Evolutionary conservation across 257 asterid species (phyloP).

Genomic region (Solanum etuberosum): DNA sequence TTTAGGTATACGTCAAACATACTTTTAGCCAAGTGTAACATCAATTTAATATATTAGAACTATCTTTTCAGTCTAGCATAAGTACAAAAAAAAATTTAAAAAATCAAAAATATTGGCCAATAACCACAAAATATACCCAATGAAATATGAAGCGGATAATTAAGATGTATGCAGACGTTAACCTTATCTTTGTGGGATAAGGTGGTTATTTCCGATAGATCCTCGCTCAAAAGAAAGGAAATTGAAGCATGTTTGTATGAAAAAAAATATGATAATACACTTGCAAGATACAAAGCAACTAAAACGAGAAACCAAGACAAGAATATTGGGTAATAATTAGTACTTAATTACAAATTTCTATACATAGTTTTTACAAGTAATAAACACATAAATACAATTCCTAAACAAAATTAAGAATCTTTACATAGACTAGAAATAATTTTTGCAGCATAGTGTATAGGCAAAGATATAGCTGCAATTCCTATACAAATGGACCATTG

Average conservation of each 20-base stretch:
- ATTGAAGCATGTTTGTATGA: background rate
- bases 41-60: background rate
- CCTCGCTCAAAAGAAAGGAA: background rate
- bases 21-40: background rate
- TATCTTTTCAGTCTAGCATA: background rate
- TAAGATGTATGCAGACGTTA: background rate
- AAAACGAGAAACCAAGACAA: background rate
- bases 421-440: background rate
- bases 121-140: background rate
- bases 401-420: background rate
- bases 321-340: background rate
- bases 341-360: background rate
- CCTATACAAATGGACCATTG: slow-evolving; percentile 24
- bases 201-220: accelerated
- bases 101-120: background rate
- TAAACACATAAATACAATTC: background rate
- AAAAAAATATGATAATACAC: background rate
- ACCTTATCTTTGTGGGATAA: accelerated
- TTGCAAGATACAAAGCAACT: background rate
- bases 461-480: slow-evolving; percentile 20
- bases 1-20: background rate
- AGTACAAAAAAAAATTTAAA: background rate
- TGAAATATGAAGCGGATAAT: too few species aligned
- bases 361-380: background rate
- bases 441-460: slow-evolving; percentile 13